A percentile compares a stretch with the other conserved stretches of the same genome.
Conservation (phyloP, 306 rosid species). For the Acacia acuminata region DNA sequence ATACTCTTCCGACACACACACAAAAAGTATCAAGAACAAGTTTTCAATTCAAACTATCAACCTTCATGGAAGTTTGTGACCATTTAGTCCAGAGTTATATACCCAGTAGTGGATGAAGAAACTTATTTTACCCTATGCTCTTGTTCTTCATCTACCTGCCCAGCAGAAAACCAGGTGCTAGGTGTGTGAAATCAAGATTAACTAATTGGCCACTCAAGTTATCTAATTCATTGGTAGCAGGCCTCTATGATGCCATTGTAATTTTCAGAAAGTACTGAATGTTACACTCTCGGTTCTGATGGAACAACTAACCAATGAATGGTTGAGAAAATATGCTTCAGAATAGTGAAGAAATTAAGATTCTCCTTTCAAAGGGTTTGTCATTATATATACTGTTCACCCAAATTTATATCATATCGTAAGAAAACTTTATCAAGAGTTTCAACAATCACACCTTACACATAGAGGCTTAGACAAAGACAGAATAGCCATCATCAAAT, state of each 20-base stretch:
- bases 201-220: constrained; percentile 1
- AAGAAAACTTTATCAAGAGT: not conserved
- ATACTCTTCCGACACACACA: not conserved
- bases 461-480: not conserved
- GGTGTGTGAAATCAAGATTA: not conserved
- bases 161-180: not conserved
- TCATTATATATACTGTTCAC: constrained; percentile 8
- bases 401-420: not conserved
- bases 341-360: not conserved
- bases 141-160: not conserved
- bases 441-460: not conserved
- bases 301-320: constrained; percentile 6
- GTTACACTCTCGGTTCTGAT: not conserved
- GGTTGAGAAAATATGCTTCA: not conserved
- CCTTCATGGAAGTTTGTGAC: not conserved
- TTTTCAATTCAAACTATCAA: constrained; percentile 22
- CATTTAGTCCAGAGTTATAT: not conserved
- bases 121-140: not conserved
- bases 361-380: not conserved
- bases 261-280: not conserved
- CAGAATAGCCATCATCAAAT: not conserved
- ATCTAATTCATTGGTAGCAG: constrained; percentile 19
- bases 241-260: not conserved
- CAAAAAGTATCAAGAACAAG: not conserved
- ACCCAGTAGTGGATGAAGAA: constrained; percentile 13